phyloP scores from a whole-genome alignment of 2,329 filamentous ascomycete species.

The Hirsutella rhossiliensis region DNA sequence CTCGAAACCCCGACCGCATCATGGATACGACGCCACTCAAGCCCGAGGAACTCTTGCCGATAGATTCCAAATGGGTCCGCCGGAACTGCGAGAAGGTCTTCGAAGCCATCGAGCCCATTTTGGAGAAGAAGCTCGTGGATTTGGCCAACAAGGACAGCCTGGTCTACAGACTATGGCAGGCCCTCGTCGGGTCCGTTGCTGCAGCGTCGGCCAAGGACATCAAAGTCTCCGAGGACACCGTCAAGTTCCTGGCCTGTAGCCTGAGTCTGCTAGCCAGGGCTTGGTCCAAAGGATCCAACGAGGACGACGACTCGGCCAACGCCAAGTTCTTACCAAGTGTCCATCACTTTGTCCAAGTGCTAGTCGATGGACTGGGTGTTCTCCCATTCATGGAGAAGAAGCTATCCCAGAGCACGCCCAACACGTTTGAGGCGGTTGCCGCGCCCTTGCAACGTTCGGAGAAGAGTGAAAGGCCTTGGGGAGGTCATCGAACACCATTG shows the following conservation, averaged over 20 bases:
- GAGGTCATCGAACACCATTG: conserved; percentile 45
- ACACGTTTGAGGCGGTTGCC: conserved; percentile 48
- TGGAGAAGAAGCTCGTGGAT: conserved; percentile 50
- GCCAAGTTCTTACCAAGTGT: conserved; percentile 43
- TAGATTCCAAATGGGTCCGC: conserved; percentile 82
- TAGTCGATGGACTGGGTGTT: conserved; percentile 39
- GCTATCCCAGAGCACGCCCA: conserved; percentile 35
- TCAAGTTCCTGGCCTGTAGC: conserved; percentile 62
- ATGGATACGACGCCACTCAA: conserved; percentile 44
- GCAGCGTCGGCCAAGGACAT: conserved; percentile 74
- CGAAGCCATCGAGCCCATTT: conserved; percentile 42
- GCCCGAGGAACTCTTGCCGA: conserved; percentile 65
- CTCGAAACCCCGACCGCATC: conserved; percentile 67
- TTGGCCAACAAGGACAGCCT: conserved; percentile 48
- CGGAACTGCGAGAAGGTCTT: conserved; percentile 57
- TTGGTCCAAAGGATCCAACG: conserved; percentile 36
- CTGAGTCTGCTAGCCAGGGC: conserved; percentile 57
- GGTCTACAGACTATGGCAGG: conserved; percentile 43
- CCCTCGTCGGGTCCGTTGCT: conserved; percentile 49
- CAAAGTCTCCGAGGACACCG: conserved; percentile 74
- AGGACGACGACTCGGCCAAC: conserved; percentile 32
- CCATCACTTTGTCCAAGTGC: conserved; percentile 34
- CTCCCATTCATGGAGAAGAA: conserved; percentile 53
- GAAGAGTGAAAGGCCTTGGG: conserved; percentile 37
- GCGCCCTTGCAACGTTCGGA: conserved; percentile 54